Evolutionary conservation across 1,284 basidiomycete genomes (phyloP).

Genomic region (Mycosarcoma mackinlayi): DNA sequence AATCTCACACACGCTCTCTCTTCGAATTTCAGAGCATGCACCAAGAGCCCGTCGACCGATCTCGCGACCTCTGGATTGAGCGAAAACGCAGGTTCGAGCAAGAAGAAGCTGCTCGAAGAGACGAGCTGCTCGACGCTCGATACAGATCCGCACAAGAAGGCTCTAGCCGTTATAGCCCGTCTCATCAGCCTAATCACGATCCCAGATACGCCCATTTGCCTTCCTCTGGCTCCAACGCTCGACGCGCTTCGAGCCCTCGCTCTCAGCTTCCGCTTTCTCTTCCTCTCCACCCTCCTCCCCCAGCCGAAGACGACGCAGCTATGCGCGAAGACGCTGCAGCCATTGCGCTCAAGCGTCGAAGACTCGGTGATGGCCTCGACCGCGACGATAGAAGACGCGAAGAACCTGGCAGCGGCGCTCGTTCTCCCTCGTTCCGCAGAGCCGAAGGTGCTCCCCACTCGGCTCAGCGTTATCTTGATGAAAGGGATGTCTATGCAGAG

Average conservation of each 20-base stretch:
- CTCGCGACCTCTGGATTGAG: conserved; percentile 52
- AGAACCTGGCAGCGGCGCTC: conserved; percentile 22
- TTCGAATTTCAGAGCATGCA: conserved; percentile 41
- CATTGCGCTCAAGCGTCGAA: conserved; percentile 37
- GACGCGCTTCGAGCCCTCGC: conserved; percentile 23
- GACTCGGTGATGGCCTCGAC: conserved; percentile 37
- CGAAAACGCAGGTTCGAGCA: conserved; percentile 49
- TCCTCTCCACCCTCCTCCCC: conserved; percentile 9
- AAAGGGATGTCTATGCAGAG: conserved; percentile 35
- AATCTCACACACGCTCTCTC: conserved; percentile 8
- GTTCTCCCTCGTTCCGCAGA: conserved; percentile 40
- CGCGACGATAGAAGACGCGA: conserved; percentile 38
- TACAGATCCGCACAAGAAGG: conserved; percentile 32
- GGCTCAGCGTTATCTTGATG: conserved; percentile 37
- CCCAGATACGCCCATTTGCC: conserved; percentile 31
- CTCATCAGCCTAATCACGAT: conserved; percentile 21
- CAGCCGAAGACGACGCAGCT: conserved; percentile 20
- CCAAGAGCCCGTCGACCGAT: conserved; percentile 52
- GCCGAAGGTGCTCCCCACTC: conserved; percentile 24
- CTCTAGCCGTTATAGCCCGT: conserved; percentile 27
- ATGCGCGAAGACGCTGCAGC: conserved; percentile 41
- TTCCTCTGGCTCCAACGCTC: conserved; percentile 6
- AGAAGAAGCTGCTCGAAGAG: conserved; percentile 36
- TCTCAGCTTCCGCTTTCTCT: conserved; percentile 33
- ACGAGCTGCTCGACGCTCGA: conserved; percentile 38